Base-by-base conservation (phyloP, 2,329 filamentous ascomycete species). In the Xylogone sp. region DNA sequence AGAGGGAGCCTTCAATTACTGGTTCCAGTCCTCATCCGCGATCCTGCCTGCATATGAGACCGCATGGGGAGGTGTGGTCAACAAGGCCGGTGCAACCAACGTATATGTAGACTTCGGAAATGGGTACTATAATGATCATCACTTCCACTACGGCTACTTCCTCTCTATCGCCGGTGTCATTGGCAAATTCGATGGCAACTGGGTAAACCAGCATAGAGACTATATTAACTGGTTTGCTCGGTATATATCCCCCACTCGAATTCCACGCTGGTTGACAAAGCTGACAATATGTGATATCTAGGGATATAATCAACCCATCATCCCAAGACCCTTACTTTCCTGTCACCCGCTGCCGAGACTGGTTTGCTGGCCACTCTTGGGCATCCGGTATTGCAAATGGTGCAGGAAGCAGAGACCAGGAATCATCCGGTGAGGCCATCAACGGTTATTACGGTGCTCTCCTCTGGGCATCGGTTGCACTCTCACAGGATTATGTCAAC, bases 141-240 rank as follows among this genome's bases (percentile, higher is more conserved):
- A 65, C 46, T 65, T 65, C 54, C 62, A 65, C 50, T 65, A 62
- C 42, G 62, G 61, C 21, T 65, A 65, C 34, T 61, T 59, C 43
- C 51, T 64, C 9, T 48, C 49, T 13, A 49, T 61, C 19, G 62
- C 59, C n/a, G 62, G 62, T 16, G 53, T 61, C 42, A 64, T 64
- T 51, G 62, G 54, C 43, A 56, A 59, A 42, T 56, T 61, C 45
- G 59, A 65, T 21, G 29, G 24, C 12, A 45, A 39, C 16, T 64
- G 60, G 60, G 43, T 61, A 19, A 56, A 53, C n/a, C 46, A 57
- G 50, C 58, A 63, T 52, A 54, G 51, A 24, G 56, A 61, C 39
- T 64, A 57, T 46, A 57, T 63, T 44, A 62, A 63, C 56, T 57
- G 43, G 53, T 59, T 63, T 43, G 60, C 56, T 12, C 54, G 56